phyloP scores from a whole-genome alignment of 23 red algal genomes.

The Chondrus crispus region DNA sequence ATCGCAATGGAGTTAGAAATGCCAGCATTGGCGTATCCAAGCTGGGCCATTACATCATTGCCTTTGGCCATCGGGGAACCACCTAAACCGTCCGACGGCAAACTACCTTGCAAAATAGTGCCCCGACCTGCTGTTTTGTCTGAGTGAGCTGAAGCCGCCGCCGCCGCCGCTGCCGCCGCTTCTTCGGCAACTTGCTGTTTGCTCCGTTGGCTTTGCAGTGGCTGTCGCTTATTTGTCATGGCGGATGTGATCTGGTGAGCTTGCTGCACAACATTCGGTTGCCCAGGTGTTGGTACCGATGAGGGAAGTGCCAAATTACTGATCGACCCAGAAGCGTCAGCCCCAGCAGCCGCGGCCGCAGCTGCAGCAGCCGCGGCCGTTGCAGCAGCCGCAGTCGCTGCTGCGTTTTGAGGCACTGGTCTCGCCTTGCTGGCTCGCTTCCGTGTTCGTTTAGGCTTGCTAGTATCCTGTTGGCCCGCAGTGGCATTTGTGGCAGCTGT shows the following conservation, averaged over 20 bases:
- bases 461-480: conserved; percentile 43
- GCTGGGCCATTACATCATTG: background rate
- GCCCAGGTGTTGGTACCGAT: background rate
- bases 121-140: background rate
- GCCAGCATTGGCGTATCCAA: background rate
- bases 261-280: background rate
- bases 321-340: background rate
- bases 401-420: background rate
- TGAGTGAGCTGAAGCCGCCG: background rate
- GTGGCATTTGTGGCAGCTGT: conserved; percentile 50
- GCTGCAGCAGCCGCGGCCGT: conserved; percentile 42
- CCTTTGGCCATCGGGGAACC: background rate
- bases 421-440: background rate
- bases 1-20: background rate
- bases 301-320: background rate
- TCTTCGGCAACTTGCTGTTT: background rate
- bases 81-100: background rate
- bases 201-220: background rate
- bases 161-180: background rate
- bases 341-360: conserved; percentile 12
- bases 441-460: background rate
- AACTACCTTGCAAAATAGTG: background rate
- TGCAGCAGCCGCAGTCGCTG: conserved; percentile 1
- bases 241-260: background rate
- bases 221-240: background rate